A percentile compares a stretch with the other conserved stretches of the same genome.
Conservation (phyloP, 2,329 filamentous ascomycete species). For the Zymoseptoria brevis region DNA sequence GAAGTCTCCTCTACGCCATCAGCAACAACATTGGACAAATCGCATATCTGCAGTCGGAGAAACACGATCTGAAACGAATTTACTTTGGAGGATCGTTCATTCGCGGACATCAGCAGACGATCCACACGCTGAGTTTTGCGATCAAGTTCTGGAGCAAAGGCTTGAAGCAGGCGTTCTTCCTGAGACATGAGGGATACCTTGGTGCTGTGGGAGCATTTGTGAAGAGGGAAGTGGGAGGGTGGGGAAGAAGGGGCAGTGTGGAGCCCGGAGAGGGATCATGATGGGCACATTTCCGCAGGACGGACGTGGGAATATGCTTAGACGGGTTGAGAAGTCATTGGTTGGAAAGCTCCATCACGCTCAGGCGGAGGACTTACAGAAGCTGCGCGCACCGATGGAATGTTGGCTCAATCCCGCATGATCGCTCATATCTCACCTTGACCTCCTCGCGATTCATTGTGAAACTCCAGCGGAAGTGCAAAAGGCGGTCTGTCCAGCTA, state of each 20-base stretch:
- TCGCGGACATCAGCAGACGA: slow-evolving; percentile 89
- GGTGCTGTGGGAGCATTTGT: slow-evolving; percentile 91
- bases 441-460: too few species aligned
- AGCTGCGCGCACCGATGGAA: too few species aligned
- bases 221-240: slow-evolving; percentile 81
- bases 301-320: not conserved
- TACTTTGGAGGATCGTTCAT: slow-evolving; percentile 98
- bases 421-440: too few species aligned
- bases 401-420: too few species aligned
- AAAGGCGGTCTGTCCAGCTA: too few species aligned
- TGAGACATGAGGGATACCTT: slow-evolving; percentile 91
- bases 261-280: not conserved
- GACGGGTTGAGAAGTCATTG: not conserved
- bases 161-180: slow-evolving; percentile 87
- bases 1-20: slow-evolving; percentile 87
- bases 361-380: too few species aligned
- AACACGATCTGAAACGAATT: slow-evolving; percentile 82
- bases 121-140: slow-evolving; percentile 93
- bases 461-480: too few species aligned
- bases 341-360: too few species aligned
- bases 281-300: not conserved
- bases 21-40: slow-evolving; percentile 99
- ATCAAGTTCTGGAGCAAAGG: slow-evolving; percentile 98
- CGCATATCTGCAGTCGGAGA: slow-evolving; percentile 92
- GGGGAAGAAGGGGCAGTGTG: slow-evolving; percentile 54